Evolutionary conservation across 352 stramenopile species (phyloP), one percentile per base, ranked within the genome.

Genomic region (Phytophthora macrochlamydospora): DNA sequence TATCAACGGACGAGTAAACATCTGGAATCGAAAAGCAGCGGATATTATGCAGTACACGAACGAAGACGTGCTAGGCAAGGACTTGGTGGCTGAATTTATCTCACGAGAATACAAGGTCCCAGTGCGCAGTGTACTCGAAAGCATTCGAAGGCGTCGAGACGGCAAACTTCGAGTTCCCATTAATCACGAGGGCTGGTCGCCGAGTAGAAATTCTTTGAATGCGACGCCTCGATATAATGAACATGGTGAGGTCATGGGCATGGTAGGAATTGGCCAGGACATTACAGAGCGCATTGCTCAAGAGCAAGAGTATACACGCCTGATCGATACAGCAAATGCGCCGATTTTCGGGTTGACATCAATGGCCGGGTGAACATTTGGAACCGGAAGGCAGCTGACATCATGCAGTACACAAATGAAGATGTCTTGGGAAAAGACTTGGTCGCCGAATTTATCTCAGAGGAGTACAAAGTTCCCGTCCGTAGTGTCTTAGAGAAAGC

Each of bases 301-400:
- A 42, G 81, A 97, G 24, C 78, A 91, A 9, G 82, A 94, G 60
- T 91, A 92, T 53, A 79, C 58, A 0, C 71, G 83, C 0, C 42
- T 95, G 1, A 92, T 96, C 33, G 89, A 96, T 50, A 93, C 83
- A 9, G 86, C 89, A 0, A 94, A 96, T 51, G 81, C 85, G 13
- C 83, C 85, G 42, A 95, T 94, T 43, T 93, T 96, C 50, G 89
- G 86, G 69, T 83, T 12, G 71, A 79, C 24, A 62, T 55, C 0
- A 59, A 74, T 1, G 63, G 67, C 1, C 38, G 51, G 1, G 65
- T 79, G 35, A 75, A 75, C 18, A 80, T 80, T 24, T 96, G 86
- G 84, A 96, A 95, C 46, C 62, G 87, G 2, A 91, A 89, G 57
- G 87, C 78, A 9, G 71, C 75, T 7, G 85, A 76, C 12, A 79